Evolutionary conservation across 2,329 filamentous ascomycete species (phyloP), one percentile per base, ranked within the genome.

Genomic region (Penicillium griseofulvum): DNA sequence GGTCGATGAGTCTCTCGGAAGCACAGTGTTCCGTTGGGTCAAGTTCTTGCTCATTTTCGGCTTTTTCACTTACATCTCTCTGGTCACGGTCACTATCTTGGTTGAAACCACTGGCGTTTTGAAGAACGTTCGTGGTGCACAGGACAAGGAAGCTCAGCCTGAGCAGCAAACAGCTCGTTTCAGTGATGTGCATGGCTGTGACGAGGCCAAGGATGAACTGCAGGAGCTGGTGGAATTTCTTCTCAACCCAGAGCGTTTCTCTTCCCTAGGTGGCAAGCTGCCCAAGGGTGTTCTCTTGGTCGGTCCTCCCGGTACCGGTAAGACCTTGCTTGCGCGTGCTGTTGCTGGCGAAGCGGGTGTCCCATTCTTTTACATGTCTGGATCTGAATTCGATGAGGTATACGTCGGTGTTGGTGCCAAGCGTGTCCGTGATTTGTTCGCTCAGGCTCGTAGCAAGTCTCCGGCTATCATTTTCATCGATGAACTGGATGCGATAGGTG

Each of bases 361-460:
- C 17, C 94, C 94, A 1, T 99, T 99, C 82, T 99, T 97, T 82
- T 99, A 97, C 82, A 97, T 99, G 93, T 99, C 94, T 69, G 94
- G 94, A 48, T 96, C 91, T 55, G 94, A 99, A 73, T 99, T 99
- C 70, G 94, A 99, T 69, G 94, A 99, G 75, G 88, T 99, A 49
- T 99, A 97, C 69, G 95, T 99, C 34, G 94, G 94, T 70, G 94
- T 99, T 51, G 91, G 92, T 70, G 91, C 91, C 43, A 96, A 99
- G 81, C 89, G 94, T 68, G 93, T 99, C 46, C 90, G 94, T 56
- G 94, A 97, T 59, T 83, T 96, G n/a, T 96, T 96, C 73, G 78
- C 81, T 43, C 86, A 89, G 53, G 93, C 93, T 61, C 90, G 91
- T 64, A 74, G 81, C 61, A 97, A 97, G 78, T 87, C 91, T 3